Evolutionary conservation across 1,284 basidiomycete species (phyloP).

Genomic region (Cerioporus squamosus): DNA sequence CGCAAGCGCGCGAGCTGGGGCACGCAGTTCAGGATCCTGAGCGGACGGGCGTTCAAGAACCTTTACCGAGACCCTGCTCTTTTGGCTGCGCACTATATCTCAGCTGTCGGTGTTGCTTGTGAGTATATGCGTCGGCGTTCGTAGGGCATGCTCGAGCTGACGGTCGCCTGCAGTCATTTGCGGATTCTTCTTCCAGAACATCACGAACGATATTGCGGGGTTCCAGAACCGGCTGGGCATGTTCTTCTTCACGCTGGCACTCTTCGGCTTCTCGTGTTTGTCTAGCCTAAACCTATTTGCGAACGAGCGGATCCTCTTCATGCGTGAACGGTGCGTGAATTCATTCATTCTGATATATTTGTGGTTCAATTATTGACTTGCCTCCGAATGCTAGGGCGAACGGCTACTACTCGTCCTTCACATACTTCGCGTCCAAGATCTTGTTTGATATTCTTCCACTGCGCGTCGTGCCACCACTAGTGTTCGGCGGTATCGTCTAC

Average conservation of each 20-base stretch:
- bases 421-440: slow-evolving; percentile 96
- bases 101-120: slow-evolving; percentile 84
- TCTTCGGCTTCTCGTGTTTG: slow-evolving; percentile 96
- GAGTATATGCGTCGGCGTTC: slow-evolving; percentile 41
- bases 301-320: slow-evolving; percentile 93
- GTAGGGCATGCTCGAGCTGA: neutral
- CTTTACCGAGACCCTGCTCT: slow-evolving; percentile 93
- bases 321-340: slow-evolving; percentile 82
- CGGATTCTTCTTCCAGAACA: slow-evolving; percentile 80
- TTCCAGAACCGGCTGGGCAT: slow-evolving; percentile 92
- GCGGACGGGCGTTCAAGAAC: slow-evolving; percentile 98
- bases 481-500: slow-evolving; percentile 95
- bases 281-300: slow-evolving; percentile 93
- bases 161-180: slow-evolving; percentile 62
- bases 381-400: slow-evolving; percentile 62
- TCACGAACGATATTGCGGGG: slow-evolving; percentile 89
- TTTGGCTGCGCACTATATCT: slow-evolving; percentile 88
- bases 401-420: slow-evolving; percentile 94
- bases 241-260: slow-evolving; percentile 94
- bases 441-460: slow-evolving; percentile 96
- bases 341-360: neutral
- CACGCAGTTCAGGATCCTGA: slow-evolving; percentile 92
- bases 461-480: slow-evolving; percentile 90
- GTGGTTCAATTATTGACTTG: neutral
- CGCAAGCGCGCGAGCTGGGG: slow-evolving; percentile 85